Conservation (phyloP, 306 rosid genomes). For the Sophora flavescens region DNA sequence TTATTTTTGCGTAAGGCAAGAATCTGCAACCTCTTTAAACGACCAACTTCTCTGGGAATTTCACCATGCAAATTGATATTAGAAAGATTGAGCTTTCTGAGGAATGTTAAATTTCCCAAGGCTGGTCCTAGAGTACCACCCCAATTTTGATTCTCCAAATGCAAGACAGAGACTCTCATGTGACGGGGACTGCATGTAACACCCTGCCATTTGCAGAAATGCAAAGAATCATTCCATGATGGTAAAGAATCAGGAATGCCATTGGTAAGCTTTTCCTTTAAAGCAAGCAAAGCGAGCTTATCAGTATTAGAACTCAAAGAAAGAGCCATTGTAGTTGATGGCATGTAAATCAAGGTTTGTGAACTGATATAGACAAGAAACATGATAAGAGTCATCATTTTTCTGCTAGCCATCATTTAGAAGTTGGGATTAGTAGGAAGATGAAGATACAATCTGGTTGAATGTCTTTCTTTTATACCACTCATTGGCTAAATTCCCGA, state of each 20-base stretch:
- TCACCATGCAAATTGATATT: slow-evolving; percentile 4
- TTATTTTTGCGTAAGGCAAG: slow-evolving; percentile 4
- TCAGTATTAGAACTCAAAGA: slow-evolving; percentile 38
- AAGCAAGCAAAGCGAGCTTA: slow-evolving; percentile 32
- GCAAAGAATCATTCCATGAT: slow-evolving; percentile 51
- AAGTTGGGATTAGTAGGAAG: too few relatives aligned
- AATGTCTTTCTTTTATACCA: too few relatives aligned
- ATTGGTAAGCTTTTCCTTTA: slow-evolving; percentile 43
- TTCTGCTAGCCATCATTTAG: too few relatives aligned
- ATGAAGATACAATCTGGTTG: too few relatives aligned
- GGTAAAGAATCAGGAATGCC: slow-evolving; percentile 31
- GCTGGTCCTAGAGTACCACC: slow-evolving; percentile 41
- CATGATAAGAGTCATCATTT: too few relatives aligned
- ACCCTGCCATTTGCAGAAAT: slow-evolving; percentile 44
- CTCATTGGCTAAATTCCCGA: too few relatives aligned
- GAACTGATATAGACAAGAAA: too few relatives aligned
- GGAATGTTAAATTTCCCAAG: slow-evolving; percentile 46
- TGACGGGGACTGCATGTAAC: slow-evolving; percentile 38
- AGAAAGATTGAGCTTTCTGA: background rate
- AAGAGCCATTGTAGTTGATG: too few relatives aligned
- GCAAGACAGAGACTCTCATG: slow-evolving; percentile 37
- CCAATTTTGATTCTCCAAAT: slow-evolving; percentile 12
- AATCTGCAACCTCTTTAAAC: slow-evolving; percentile 25
- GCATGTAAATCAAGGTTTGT: too few relatives aligned
- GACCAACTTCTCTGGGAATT: slow-evolving; percentile 40